Conservation (phyloP, 768 basidiomycete species). For the Lepiota brunneoincarnata region DNA sequence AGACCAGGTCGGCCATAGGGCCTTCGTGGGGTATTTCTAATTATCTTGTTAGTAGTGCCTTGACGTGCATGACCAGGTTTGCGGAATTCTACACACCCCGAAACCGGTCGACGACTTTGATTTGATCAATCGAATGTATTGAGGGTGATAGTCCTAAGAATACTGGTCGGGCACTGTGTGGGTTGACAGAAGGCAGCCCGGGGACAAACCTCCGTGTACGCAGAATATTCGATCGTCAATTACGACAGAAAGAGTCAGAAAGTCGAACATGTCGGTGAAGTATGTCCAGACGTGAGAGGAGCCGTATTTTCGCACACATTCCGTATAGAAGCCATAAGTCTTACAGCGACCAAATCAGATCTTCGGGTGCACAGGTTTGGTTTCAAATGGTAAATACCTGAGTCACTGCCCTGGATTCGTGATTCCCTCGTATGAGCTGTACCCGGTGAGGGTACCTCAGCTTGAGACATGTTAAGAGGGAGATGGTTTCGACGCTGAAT, state of each 20-base stretch:
- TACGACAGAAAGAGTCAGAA: conserved; percentile 93
- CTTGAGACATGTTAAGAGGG: conserved; percentile 93
- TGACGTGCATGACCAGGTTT: conserved; percentile 17
- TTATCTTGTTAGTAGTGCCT: conserved; percentile 22
- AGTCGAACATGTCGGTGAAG: conserved; percentile 99
- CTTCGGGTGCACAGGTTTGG: conserved; percentile 13
- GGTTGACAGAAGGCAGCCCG: conserved; percentile 3
- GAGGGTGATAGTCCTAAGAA: conserved; percentile 89
- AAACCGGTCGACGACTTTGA: conserved; percentile 98
- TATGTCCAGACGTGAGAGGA: conserved; percentile 97
- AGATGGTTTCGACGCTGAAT: conserved; percentile 98
- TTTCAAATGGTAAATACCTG: conserved; percentile 62
- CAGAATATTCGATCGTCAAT: conserved; percentile 99
- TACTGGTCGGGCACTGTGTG: conserved; percentile 13
- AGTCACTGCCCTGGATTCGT: conserved; percentile 96
- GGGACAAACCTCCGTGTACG: conserved; percentile 85
- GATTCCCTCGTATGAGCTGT: conserved; percentile 95
- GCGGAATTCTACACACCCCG: conserved; percentile 54
- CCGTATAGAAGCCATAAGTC: conserved; percentile 99
- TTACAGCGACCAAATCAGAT: conserved; percentile 37
- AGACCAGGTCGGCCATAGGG: conserved; percentile 99
- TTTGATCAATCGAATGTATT: conserved; percentile 98
- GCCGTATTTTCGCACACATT: conserved; percentile 97
- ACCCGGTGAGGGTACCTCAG: conserved; percentile 95
- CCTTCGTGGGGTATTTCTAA: conserved; percentile 98